Base-by-base conservation (phyloP, 805 yeast genomes). In the Priceomyces haplophilus region DNA sequence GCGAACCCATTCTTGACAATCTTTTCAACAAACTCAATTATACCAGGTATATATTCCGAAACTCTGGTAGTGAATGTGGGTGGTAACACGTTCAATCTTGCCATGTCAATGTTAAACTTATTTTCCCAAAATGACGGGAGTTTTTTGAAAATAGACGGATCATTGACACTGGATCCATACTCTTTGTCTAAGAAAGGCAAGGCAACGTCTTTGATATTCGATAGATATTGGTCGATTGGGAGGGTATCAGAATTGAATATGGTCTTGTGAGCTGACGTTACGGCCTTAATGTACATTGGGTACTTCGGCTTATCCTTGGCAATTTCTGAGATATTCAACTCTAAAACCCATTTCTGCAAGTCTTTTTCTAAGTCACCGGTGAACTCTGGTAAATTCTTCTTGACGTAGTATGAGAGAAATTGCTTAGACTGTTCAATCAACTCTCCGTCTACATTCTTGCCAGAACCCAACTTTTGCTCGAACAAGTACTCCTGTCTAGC, bases 11-110 rank as follows among this genome's bases (percentile, higher is more conserved):
- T 85, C 3, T 57, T 62, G 34, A 91, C 79, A 58, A 93, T 90
- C 52, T 70, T 73, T 49, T 79, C 75, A 15, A 93, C 95, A 63
- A 82, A 91, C 12, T 66, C 76, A 33, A 91, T 79, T 62, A 93
- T 90, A 57, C 93, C 97, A 1, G 98, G 97, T 34, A 91, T 82
- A 57, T 88, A 91, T 63, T 93, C 99, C 3, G 96, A 85, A 12
- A 93, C 99, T 51, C 99, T 80, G 2, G 99, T 93, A 20, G 95
- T 87, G 21, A 89, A 76, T 3, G 85, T 75, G 2, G 98, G 85
- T 8, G 93, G 85, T 40, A 86, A 69, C 6, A 93, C 98, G 55
- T 90, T 90, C 61, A 93, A 75, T 24, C 74, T 73, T 4, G 71
- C 71, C 99, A 93, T 93, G 58, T 93, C 99, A 43, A 78, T 72